Evolutionary conservation across 2,329 filamentous ascomycete species (phyloP).

Genomic region (Shiraia bambusicola): DNA sequence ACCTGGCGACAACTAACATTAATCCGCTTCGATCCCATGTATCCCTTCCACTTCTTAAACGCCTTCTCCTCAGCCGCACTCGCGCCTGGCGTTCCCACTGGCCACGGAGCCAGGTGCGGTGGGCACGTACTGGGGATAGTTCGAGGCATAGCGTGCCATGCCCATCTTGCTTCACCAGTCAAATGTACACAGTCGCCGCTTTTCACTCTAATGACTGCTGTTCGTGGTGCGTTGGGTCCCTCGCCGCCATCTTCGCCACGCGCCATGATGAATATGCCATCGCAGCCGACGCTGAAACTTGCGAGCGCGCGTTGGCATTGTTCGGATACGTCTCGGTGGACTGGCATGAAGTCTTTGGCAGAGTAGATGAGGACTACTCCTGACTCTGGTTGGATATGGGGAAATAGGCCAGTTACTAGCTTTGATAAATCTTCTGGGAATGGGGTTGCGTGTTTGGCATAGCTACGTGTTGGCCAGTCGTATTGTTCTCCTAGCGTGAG

Average conservation of each 20-base stretch:
- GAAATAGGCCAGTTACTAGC: slow-evolving; percentile 73
- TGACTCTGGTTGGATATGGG: slow-evolving; percentile 77
- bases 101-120: slow-evolving; percentile 72
- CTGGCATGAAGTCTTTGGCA: slow-evolving; percentile 85
- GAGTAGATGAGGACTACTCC: slow-evolving; percentile 94
- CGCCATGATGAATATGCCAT: slow-evolving; percentile 80
- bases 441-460: slow-evolving; percentile 67
- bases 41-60: slow-evolving; percentile 45
- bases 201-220: slow-evolving; percentile 54
- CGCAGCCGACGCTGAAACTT: slow-evolving; percentile 87
- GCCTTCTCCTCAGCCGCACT: slow-evolving; percentile 33
- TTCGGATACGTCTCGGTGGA: slow-evolving; percentile 94
- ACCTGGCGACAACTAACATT: slow-evolving; percentile 47
- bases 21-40: slow-evolving; percentile 44
- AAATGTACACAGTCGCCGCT: slow-evolving; percentile 93
- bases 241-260: slow-evolving; percentile 43
- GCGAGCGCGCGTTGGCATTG: slow-evolving; percentile 77
- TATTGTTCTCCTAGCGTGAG: slow-evolving; percentile 94
- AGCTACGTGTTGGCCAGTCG: slow-evolving; percentile 88
- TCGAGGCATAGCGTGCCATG: slow-evolving; percentile 94
- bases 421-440: slow-evolving; percentile 75
- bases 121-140: slow-evolving; percentile 81
- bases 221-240: slow-evolving; percentile 32
- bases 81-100: slow-evolving; percentile 46
- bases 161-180: slow-evolving; percentile 76